Evolutionary conservation across 139 green algal genomes (phyloP).

Genomic region (Haematococcus lacustris): DNA sequence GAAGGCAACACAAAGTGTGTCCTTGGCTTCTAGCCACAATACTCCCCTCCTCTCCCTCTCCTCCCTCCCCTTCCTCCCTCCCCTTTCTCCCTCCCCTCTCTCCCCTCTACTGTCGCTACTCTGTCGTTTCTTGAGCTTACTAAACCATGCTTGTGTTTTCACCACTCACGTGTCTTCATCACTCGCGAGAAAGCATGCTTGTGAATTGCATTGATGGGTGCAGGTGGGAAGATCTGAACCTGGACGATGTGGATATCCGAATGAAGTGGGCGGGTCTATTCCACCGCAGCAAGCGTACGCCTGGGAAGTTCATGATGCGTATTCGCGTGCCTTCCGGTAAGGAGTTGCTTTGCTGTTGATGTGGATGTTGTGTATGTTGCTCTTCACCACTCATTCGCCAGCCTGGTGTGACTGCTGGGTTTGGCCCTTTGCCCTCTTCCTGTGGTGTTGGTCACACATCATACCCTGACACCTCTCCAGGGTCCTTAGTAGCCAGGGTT

Average conservation of each 20-base stretch:
- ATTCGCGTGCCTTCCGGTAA: slow-evolving; percentile 26
- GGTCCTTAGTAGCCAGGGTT: too few species aligned
- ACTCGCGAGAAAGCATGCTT: not conserved
- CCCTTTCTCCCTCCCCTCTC: too few species aligned
- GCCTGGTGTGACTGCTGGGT: too few species aligned
- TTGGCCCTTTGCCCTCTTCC: too few species aligned
- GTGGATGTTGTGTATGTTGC: too few species aligned
- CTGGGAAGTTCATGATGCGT: slow-evolving; percentile 92
- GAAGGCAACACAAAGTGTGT: slow-evolving; percentile 62
- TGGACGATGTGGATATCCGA: slow-evolving; percentile 92
- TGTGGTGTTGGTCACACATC: too few species aligned
- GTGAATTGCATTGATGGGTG: not conserved
- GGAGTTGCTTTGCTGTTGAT: not conserved
- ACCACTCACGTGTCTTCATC: not conserved
- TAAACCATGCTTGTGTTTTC: not conserved
- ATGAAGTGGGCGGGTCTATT: slow-evolving; percentile 97
- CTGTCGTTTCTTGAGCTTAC: not conserved
- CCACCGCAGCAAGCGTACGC: slow-evolving; percentile 86
- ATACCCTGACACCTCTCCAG: too few species aligned
- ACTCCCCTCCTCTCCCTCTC: too few species aligned
- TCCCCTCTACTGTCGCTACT: too few species aligned
- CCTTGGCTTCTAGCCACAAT: too few species aligned
- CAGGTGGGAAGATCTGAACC: slow-evolving; percentile 63
- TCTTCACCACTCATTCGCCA: too few species aligned
- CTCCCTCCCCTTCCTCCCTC: too few species aligned